Conservation (phyloP, 202 grass and related monocot species). For the Panicum hallii region DNA sequence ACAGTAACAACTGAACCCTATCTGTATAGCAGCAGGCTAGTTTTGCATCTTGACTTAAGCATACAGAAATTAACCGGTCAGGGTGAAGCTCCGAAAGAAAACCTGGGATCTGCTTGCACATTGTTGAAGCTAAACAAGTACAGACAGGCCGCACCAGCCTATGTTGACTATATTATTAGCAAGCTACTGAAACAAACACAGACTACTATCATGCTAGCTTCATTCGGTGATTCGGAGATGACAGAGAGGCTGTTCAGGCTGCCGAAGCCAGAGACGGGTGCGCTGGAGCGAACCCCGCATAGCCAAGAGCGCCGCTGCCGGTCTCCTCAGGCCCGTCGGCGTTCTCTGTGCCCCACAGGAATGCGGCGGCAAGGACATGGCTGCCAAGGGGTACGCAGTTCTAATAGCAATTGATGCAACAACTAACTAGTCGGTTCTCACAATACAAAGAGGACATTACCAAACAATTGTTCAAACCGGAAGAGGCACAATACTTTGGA, state of each 20-base stretch:
- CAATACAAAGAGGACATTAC: no score
- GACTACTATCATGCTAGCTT: no score
- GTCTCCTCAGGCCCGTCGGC: slow-evolving; percentile 42
- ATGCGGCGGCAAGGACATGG: slow-evolving; percentile 80
- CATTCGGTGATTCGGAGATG: no score
- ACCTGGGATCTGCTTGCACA: background rate
- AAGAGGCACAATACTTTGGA: no score
- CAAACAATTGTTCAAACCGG: no score
- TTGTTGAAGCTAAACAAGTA: slow-evolving; percentile 21
- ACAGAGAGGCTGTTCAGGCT: slow-evolving; percentile 9
- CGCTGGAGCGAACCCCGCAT: slow-evolving; percentile 23
- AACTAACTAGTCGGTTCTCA: no score
- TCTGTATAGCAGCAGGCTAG: background rate
- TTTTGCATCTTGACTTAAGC: background rate
- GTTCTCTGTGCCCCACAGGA: slow-evolving; percentile 90
- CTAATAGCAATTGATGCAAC: no score
- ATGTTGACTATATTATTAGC: slow-evolving; percentile 35
- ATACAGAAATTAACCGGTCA: background rate
- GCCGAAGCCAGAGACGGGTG: slow-evolving; percentile 43
- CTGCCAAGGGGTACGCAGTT: slow-evolving; percentile 31
- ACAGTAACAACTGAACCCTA: background rate
- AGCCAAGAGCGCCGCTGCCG: slow-evolving; percentile 13
- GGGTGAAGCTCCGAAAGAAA: background rate
- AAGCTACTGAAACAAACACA: slow-evolving; percentile 19
- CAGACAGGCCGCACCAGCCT: background rate